Evolutionary conservation across 2,329 filamentous ascomycete genomes (phyloP).

Genomic region (Colletotrichum falcatum): DNA sequence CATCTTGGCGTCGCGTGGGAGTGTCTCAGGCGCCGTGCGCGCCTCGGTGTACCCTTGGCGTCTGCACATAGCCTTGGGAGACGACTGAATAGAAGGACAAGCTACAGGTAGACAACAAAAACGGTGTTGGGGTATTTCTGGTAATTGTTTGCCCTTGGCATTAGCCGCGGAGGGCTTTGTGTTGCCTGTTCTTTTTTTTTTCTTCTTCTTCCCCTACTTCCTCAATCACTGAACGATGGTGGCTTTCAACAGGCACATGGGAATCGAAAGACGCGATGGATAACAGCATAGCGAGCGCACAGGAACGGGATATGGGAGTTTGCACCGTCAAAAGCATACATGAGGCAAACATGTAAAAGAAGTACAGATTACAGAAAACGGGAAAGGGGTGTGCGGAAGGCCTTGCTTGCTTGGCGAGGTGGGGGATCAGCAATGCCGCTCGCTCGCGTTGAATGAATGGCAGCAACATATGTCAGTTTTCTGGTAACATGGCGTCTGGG

Average conservation of each 20-base stretch:
- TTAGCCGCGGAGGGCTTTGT: conserved; percentile 10
- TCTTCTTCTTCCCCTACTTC: too few relatives aligned
- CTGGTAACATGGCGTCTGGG: not conserved
- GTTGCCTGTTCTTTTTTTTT: not conserved
- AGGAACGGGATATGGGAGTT: conserved; percentile 3
- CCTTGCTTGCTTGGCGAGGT: conserved; percentile 35
- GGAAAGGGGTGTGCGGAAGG: conserved; percentile 28
- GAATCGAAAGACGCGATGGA: conserved; percentile 16
- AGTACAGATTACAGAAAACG: conserved; percentile 24
- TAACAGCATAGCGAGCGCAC: conserved; percentile 26
- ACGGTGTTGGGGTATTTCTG: conserved; percentile 20
- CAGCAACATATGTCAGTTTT: conserved; percentile 36
- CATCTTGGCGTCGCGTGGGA: conserved; percentile 3
- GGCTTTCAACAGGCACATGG: conserved; percentile 38
- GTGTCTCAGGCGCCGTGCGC: not conserved
- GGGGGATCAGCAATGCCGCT: conserved; percentile 34
- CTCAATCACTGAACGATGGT: conserved; percentile 20
- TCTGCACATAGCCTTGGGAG: conserved; percentile 10
- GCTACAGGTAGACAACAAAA: conserved; percentile 33
- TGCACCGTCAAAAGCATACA: not conserved
- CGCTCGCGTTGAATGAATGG: conserved; percentile 34
- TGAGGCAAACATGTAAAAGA: conserved; percentile 5
- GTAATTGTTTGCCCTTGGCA: conserved; percentile 6
- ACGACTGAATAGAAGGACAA: conserved; percentile 25
- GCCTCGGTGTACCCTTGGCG: not conserved